These are phyloP conservation scores for Vaccinium macrocarpon DNA, from an alignment of 148 eudicot genomes.

Conservation along the genomic window DNA sequence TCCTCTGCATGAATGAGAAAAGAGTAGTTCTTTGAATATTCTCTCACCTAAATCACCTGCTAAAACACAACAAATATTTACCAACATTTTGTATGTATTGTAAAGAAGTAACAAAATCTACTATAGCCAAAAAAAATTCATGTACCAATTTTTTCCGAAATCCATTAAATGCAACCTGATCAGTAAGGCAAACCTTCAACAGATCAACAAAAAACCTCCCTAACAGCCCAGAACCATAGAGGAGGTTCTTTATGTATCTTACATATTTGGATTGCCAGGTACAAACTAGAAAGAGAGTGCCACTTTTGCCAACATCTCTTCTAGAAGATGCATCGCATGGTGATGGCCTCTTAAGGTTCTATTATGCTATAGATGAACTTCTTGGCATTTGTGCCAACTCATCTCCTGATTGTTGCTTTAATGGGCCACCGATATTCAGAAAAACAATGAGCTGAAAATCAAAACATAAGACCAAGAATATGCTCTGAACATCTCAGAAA, in stretches of 20 bases:
- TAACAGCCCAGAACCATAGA: neutral
- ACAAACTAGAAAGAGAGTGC: neutral
- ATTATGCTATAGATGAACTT: neutral
- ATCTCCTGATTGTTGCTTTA: neutral
- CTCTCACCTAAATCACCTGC: neutral
- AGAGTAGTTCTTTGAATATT: neutral
- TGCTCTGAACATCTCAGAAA: neutral
- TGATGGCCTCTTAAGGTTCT: neutral
- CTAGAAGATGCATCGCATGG: neutral
- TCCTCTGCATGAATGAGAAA: neutral
- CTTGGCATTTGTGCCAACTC: neutral
- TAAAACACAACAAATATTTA: neutral
- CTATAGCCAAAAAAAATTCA: neutral
- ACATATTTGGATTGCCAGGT: neutral
- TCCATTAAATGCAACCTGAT: neutral
- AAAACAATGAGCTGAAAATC: neutral
- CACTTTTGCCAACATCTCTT: neutral
- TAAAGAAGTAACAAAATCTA: neutral
- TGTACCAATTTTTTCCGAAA: neutral
- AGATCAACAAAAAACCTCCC: neutral
- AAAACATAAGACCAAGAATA: neutral
- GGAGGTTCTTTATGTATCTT: neutral
- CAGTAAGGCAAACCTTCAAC: neutral
- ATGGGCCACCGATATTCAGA: neutral
- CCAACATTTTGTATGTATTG: neutral